These are phyloP conservation scores for Lecanosticta acicola DNA, from an alignment of 2,329 filamentous ascomycete species.

Conservation along the genomic window DNA sequence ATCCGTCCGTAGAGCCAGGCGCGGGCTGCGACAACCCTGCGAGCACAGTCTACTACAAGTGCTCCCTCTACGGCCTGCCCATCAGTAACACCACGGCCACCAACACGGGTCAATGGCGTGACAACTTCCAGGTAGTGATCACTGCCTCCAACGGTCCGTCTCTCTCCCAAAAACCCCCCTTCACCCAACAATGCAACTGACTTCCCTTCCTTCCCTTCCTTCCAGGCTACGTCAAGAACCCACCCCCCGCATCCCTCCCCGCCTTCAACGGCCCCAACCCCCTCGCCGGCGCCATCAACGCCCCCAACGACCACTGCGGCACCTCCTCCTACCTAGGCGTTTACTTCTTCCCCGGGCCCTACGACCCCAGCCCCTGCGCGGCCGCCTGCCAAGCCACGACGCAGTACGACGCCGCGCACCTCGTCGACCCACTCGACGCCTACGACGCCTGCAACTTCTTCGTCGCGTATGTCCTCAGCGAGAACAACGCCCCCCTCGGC, in stretches of 20 bases:
- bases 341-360: conserved; percentile 21
- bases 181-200: no score
- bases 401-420: conserved; percentile 4
- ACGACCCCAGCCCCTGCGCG: conserved; percentile 18
- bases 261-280: conserved; percentile 26
- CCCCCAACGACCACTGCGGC: conserved; percentile 21
- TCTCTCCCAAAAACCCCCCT: neutral
- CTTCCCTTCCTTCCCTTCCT: neutral
- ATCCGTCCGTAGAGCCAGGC: conserved; percentile 31
- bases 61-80: conserved; percentile 32
- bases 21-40: conserved; percentile 32
- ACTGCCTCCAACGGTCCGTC: conserved; percentile 37
- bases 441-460: conserved; percentile 28
- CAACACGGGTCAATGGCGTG: conserved; percentile 33
- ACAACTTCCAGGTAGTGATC: conserved; percentile 37
- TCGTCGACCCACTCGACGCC: neutral
- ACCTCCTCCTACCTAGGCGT: conserved; percentile 30
- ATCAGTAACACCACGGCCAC: conserved; percentile 28
- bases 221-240: conserved; percentile 27
- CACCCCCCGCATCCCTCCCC: conserved; percentile 13
- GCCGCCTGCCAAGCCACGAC: conserved; percentile 9
- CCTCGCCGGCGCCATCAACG: conserved; percentile 33
- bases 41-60: conserved; percentile 33
- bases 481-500: conserved; percentile 35
- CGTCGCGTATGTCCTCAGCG: conserved; percentile 37